Evolutionary conservation across 2,329 filamentous ascomycete genomes (phyloP), one percentile per base, ranked within the genome.

Genomic region (Monosporascus sp.): DNA sequence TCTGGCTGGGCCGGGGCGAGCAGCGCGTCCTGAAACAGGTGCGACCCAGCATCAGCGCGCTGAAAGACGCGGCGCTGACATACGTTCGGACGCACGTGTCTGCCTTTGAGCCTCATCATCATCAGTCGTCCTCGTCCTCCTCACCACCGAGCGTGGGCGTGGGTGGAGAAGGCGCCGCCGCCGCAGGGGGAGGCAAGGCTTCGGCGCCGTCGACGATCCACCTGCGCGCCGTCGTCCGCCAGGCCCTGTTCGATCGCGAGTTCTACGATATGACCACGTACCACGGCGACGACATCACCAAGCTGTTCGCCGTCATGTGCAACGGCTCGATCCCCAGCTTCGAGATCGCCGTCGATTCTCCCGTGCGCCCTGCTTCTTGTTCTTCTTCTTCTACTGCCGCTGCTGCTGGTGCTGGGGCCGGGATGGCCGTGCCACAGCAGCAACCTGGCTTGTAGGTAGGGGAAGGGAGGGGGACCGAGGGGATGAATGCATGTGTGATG

Each of bases 181-280:
- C 28, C 9, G 14, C 28, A 9, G 28, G 28, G 14, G 28, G 28
- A 14, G 3, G 28, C 28, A 31, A 17, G 15, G 43, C 15, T 31
- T 22, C 40, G 37, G 20, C 24, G n/a, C 14, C 49, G 44, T 22
- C 43, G 51, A 35, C 22, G 35, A 52, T 26, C 37, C 46, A 28
- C 2, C 55, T 69, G 40, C 52, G 61, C 17, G 63, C 64, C 11
- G 44, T 48, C 22, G 58, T 69, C 14, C 57, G 56, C 18, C 49
- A 54, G 8, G 63, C 61, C 26, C 50, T 55, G 22, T 58, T 65
- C 48, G 65, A 59, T 20, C 54, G 53, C 49, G 62, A 62, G 51
- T 55, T 56, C 28, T 70, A 66, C 53, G 65, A 70, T 38, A 54
- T 71, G 59, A 60, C 55, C 11, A 51, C 53, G 43, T 70, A 65